Evolutionary conservation across 495 filamentous ascomycete species (phyloP).

Genomic region (Podospora pseudopauciseta): DNA sequence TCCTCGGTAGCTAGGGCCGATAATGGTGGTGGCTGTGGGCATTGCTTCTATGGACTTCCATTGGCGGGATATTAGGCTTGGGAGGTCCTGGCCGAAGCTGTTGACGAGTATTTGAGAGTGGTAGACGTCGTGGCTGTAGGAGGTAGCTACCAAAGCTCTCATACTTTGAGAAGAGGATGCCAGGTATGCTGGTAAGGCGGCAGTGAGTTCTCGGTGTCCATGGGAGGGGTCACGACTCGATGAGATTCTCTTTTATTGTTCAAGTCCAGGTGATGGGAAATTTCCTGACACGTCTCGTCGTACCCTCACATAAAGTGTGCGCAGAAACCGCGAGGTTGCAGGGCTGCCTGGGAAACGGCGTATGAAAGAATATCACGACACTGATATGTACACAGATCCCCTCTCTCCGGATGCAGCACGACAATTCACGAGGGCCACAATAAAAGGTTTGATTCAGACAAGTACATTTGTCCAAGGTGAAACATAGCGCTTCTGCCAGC

Average conservation of each 20-base stretch:
- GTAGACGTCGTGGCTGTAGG: slow-evolving; percentile 50
- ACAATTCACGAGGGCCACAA: too few species aligned
- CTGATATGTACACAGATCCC: too few species aligned
- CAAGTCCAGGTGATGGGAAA: slow-evolving; percentile 41
- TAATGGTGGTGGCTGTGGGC: not conserved
- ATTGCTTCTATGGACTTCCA: slow-evolving; percentile 1
- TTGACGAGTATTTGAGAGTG: slow-evolving; percentile 31
- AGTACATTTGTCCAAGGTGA: too few species aligned
- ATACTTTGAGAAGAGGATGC: slow-evolving; percentile 51
- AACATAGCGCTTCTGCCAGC: too few species aligned
- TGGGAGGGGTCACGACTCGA: slow-evolving; percentile 35
- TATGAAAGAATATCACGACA: too few species aligned
- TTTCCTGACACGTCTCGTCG: too few species aligned
- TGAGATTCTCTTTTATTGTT: slow-evolving; percentile 46
- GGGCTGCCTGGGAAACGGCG: too few species aligned
- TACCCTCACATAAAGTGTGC: too few species aligned
- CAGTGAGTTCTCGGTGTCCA: slow-evolving; percentile 41
- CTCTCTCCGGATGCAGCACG: too few species aligned
- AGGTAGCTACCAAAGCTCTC: slow-evolving; percentile 48
- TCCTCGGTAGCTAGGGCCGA: not conserved
- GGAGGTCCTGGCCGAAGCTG: not conserved
- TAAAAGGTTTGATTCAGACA: too few species aligned
- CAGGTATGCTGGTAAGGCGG: slow-evolving; percentile 39
- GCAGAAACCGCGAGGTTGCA: too few species aligned
- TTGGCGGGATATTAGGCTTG: not conserved